Evolutionary conservation across 139 green algal genomes (phyloP), one percentile per base, ranked within the genome.

Genomic region (Micractinium sp.): DNA sequence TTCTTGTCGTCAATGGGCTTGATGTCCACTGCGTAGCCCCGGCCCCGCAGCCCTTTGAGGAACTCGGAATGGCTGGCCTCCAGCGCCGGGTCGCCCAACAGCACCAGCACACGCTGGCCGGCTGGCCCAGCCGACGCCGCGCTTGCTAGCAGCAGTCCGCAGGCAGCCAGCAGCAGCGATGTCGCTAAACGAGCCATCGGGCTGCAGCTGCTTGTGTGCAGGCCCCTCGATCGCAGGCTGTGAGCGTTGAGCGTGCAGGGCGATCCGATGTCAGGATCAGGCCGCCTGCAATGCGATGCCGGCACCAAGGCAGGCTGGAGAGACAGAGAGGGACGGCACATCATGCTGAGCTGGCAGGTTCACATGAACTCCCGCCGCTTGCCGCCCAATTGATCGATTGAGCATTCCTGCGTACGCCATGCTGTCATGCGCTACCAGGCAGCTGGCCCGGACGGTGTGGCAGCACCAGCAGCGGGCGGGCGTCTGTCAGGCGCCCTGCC

Each of bases 1-100:
- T 73, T 85, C 25, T 87, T 81, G 56, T 96, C 93, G 29, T 91
- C 92, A 33, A 90, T 85, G 15, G 85, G 63, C 85, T 92, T 92
- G 23, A 97, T 82, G 23, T 95, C 92, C 23, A 98, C 31, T 25
- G 77, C 31, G 63, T 95, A 92, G 13, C 92, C 88, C 3, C 82
- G 60, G 0, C 33, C 41, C 7, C 38, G 29, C 25, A 98, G 81
- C 0, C 20, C 56, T 0, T 41, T 67, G 56, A 97, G 92, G 82
- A 96, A 97, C 4, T 83, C 79, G 56, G 80, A 93, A 89, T 96
- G 95, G 9, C 90, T 94, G 35, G 91, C 63, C 38, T 92, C 73
- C 0, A 90, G 20, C 0, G 71, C 75, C 0, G 35, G 67, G 36
- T 87, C 85, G 35, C 92, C 86, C 13, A 95, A 38, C 9, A 98